Conservation (phyloP, 164 flowering plant genomes). For the Pachysandra terminalis region DNA sequence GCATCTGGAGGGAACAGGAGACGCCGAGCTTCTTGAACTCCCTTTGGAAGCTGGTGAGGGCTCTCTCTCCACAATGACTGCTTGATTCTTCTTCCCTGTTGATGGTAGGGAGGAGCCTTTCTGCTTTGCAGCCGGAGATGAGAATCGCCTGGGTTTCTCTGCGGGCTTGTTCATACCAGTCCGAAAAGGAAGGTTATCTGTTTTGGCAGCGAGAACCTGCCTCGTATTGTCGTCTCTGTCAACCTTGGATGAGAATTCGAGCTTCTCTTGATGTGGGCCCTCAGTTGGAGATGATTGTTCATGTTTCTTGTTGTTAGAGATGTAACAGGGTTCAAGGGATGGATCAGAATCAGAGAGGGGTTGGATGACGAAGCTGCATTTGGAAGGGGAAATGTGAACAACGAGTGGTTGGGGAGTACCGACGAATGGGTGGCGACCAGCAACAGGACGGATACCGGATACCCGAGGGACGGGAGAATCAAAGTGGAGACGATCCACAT, state of each 20-base stretch:
- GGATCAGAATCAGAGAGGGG: constrained; percentile 58
- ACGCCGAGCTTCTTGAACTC: constrained; percentile 61
- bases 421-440: constrained; percentile 73
- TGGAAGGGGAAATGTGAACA: constrained; percentile 50
- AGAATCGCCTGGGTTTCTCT: constrained; percentile 47
- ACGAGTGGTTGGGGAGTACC: constrained; percentile 73
- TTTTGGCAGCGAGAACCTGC: constrained; percentile 33
- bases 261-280: no score
- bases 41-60: constrained; percentile 61
- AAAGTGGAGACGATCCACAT: constrained; percentile 62
- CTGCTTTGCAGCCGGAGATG: constrained; percentile 42
- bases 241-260: constrained; percentile 9
- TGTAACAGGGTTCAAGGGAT: constrained; percentile 43
- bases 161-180: not conserved
- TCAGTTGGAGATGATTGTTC: no score
- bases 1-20: constrained; percentile 88
- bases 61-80: constrained; percentile 45
- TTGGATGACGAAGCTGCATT: constrained; percentile 68
- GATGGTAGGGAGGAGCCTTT: constrained; percentile 52
- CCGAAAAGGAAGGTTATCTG: constrained; percentile 21
- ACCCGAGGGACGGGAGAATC: constrained; percentile 72
- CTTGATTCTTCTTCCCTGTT: constrained; percentile 49
- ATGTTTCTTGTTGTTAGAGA: constrained; percentile 26
- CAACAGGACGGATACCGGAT: constrained; percentile 62
- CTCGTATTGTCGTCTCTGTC: constrained; percentile 25